Conservation (phyloP, 441 rosid genomes). For the Pelargonium citronellum region DNA sequence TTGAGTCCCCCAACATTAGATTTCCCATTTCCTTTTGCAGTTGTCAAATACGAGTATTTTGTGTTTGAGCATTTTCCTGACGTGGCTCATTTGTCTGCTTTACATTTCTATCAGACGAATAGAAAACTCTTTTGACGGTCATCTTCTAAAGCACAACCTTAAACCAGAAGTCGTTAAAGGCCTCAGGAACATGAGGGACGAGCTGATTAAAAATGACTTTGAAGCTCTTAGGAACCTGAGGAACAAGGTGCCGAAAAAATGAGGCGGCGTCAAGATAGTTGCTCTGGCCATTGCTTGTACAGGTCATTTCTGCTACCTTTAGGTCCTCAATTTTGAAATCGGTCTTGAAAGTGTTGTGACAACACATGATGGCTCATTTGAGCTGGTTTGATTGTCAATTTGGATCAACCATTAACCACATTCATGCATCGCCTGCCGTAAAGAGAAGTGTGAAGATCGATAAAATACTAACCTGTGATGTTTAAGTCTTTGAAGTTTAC, state of each 20-base stretch:
- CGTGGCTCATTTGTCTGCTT: background rate
- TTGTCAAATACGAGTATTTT: background rate
- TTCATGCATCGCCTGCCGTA: no score
- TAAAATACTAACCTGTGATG: no score
- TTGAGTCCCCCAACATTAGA: background rate
- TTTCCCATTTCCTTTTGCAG: background rate
- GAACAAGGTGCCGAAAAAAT: background rate
- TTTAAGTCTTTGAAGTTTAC: no score
- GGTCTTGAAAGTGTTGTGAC: no score
- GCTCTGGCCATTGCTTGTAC: no score
- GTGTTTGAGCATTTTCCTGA: background rate
- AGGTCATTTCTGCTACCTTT: no score
- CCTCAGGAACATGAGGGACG: background rate
- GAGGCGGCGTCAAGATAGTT: no score
- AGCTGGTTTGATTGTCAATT: no score
- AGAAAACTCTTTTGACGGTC: background rate
- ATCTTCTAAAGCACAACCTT: background rate
- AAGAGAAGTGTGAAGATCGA: no score
- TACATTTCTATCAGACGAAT: background rate
- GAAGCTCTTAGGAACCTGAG: background rate
- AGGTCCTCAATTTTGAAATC: no score
- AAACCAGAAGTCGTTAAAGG: background rate
- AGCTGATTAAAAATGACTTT: background rate
- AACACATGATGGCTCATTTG: no score
- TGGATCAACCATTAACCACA: no score